Base-by-base conservation (phyloP, 129 eudicot genomes). In the Silybum marianum region DNA sequence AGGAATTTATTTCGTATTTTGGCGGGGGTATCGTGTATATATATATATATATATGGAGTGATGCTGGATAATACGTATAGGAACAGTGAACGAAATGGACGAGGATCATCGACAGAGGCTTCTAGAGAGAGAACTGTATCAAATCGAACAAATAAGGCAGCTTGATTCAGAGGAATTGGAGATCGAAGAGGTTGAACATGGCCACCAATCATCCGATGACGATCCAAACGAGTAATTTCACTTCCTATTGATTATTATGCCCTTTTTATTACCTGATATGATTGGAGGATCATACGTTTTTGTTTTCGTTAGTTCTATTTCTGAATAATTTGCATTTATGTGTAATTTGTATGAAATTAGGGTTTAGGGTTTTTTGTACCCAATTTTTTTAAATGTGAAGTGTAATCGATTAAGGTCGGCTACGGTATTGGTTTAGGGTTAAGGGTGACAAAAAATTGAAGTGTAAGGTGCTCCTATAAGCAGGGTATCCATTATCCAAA, bases 161-260 rank as follows among this genome's bases (percentile, higher is more conserved):
- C 97, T 96, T 18, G 99, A 96, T 66, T 75, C 83, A 0, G 99
- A 96, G 85, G 99, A 89, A 86, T 86, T 96, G 80, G 82, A 89
- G 62, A 82, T 96, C 65, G 99, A 96, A 87, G 98, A 93, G 78
- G 99, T 96, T 77, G 98, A 92, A 48, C 85, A 75, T 30, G 83
- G 84, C 32, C 90, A 89, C 19, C 92, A 88, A 26, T 89, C 94
- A 6, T 89, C 91, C 44, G 92, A 82, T 21, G 97, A 90, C 46
- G 91, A 92, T 6, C 73, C 67, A 71, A 38, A 42, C 54, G 80
- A 77, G 89, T 89, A 78, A 77, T 69, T 24, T 73, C 69, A 54
- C 34, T 60, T 71, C 70, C 66, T 12, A 26, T 77, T 21, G 38
- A 22, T 32, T 74, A 9, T 40, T 51, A 67, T 19, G 0, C 69